Evolutionary conservation across 140 eudicot genomes (phyloP).

Genomic region (Anethum foeniculum): DNA sequence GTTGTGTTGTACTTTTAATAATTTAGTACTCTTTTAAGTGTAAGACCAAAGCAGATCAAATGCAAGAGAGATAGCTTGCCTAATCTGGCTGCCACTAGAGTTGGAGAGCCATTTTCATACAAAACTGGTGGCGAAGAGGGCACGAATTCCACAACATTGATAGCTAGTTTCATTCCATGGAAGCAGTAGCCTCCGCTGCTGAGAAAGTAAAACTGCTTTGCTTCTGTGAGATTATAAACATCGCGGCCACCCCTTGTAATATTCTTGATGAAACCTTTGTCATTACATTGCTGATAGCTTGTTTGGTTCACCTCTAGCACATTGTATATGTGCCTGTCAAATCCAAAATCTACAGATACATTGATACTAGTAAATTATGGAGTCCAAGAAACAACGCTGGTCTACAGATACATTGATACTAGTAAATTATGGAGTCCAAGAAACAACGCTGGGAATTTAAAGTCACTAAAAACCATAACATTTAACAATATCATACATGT

Average conservation of each 20-base stretch:
- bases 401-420: slow-evolving; percentile 16
- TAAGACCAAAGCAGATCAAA: slow-evolving; percentile 18
- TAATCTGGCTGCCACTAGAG: background rate
- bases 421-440: background rate
- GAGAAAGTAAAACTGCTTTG: slow-evolving; percentile 50
- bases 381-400: background rate
- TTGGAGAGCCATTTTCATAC: slow-evolving; percentile 10
- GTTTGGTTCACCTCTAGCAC: slow-evolving; percentile 61
- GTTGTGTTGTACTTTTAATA: background rate
- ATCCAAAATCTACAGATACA: slow-evolving; percentile 36
- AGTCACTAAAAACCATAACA: background rate
- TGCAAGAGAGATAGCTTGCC: slow-evolving; percentile 3
- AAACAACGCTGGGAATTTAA: background rate
- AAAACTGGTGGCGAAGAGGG: slow-evolving; percentile 33
- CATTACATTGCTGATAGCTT: slow-evolving; percentile 39
- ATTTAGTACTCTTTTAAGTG: background rate
- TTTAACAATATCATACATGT: background rate
- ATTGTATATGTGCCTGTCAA: slow-evolving; percentile 34
- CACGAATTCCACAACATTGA: slow-evolving; percentile 28
- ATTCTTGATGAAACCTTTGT: slow-evolving; percentile 39
- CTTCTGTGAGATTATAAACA: slow-evolving; percentile 46
- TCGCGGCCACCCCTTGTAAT: slow-evolving; percentile 60
- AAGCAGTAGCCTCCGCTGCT: slow-evolving; percentile 62
- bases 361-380: background rate
- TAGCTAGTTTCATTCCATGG: slow-evolving; percentile 54